Base-by-base conservation (phyloP, 192 early-diverging fungal genomes). In the Spinellus fusiger region DNA sequence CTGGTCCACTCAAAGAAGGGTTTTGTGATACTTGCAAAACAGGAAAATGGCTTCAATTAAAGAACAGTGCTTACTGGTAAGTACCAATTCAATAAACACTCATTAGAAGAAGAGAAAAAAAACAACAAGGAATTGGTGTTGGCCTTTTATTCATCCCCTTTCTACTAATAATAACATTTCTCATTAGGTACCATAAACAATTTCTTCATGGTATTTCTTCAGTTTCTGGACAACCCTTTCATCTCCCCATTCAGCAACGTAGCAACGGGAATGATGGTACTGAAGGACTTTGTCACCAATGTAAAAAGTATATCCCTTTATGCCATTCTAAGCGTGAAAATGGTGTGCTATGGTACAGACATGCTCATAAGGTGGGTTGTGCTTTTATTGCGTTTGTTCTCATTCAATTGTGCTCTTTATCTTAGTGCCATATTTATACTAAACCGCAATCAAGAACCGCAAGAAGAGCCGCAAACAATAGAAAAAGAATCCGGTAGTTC, bases 121-220 rank as follows among this genome's bases (percentile, higher is more conserved):
- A 55, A 38, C 29, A 32, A 20, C 5, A 29, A 20, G 18, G 5
- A 28, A 47, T 3, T 34, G 8, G 13, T 27, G 31, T 44, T 54
- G 4, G 13, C 46, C 37, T 27, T 52, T 23, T 38, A 15, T 48
- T 65, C 1, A 35, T 37, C 27, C 37, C 0, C 3, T 26, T 52
- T 31, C n/a, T 52, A 16, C 20, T 60, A 29, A 32, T 28, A n/a
- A 18, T 20, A 22, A 50, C 32, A 49, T 33, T 29, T 29, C 35
- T 16, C 23, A 37, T 8, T 46, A 81, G 84, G 80, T 93, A 91
- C 56, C 89, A 91, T 67, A 93, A 93, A 74, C 91, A 91, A 77
- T 92, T 90, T 56, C 82, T 79, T 26, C 89, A 93, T 65, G 91
- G 91, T 29, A 89, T 91, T 25, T 92, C 90, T n/a, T 88, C 86